phyloP scores from a whole-genome alignment of 192 early-diverging fungal genomes.

The Podila horticola region DNA sequence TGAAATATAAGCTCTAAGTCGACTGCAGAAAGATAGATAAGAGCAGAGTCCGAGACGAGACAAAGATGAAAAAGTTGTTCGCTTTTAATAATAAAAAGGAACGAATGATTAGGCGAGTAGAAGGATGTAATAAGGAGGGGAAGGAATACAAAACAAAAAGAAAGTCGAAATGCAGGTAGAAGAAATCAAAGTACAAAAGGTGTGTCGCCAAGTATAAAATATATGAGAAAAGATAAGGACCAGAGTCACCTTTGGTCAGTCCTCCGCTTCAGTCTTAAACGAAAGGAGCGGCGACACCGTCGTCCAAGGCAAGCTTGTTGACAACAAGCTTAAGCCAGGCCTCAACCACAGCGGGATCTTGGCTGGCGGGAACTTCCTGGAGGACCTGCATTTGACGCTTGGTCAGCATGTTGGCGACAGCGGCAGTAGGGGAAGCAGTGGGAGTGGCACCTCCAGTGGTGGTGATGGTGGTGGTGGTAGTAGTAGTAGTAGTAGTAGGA shows the following conservation, averaged over 20 bases:
- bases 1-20: background rate
- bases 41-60: background rate
- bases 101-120: background rate
- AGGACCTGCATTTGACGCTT: constrained; percentile 32
- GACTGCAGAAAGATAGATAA: background rate
- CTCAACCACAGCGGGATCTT: constrained; percentile 19
- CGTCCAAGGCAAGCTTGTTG: constrained; percentile 25
- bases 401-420: constrained; percentile 4
- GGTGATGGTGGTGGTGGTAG: constrained; percentile 1
- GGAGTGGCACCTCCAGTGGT: background rate
- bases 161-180: background rate
- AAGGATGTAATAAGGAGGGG: background rate
- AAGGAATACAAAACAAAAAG: constrained; percentile 7
- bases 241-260: background rate
- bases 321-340: constrained; percentile 37
- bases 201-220: background rate
- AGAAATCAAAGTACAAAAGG: background rate
- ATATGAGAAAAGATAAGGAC: background rate
- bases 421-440: constrained; percentile 3
- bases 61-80: background rate
- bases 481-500: background rate
- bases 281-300: constrained; percentile 24
- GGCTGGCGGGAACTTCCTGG: background rate
- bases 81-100: constrained; percentile 4
- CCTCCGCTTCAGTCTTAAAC: background rate